Evolutionary conservation across 73 alveolate genomes (phyloP).

Genomic region (Blepharisma japonicum): DNA sequence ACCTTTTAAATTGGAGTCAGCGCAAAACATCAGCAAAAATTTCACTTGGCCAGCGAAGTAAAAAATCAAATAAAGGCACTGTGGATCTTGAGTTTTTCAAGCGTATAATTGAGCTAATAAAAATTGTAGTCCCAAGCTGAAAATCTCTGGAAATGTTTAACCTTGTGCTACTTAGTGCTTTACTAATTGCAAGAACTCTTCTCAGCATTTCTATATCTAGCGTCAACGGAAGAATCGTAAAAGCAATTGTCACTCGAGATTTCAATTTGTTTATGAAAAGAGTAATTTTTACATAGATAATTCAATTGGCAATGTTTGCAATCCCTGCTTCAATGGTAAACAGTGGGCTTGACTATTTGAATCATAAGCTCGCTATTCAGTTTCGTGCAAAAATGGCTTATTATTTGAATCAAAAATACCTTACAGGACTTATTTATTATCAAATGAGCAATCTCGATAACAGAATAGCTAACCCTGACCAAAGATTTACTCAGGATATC

Average conservation of each 20-base stretch:
- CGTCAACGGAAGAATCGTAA: conserved; percentile 80
- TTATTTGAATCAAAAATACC: conserved; percentile 67
- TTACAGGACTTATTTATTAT: conserved; percentile 78
- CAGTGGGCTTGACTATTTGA: conserved; percentile 70
- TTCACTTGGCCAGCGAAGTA: not conserved
- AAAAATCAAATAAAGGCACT: conserved; percentile 11
- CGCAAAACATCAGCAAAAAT: not conserved
- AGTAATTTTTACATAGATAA: conserved; percentile 47
- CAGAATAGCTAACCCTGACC: conserved; percentile 83
- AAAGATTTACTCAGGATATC: conserved; percentile 80
- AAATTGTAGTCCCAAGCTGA: conserved; percentile 71
- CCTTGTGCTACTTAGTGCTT: conserved; percentile 56
- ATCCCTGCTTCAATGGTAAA: conserved; percentile 86
- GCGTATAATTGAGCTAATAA: not conserved
- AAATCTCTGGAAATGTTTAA: conserved; percentile 53
- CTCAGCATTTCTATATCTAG: conserved; percentile 81
- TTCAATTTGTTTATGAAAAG: conserved; percentile 43
- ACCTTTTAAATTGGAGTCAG: not conserved
- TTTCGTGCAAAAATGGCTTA: conserved; percentile 75
- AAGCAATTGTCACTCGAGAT: conserved; percentile 71
- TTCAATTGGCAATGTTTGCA: conserved; percentile 68
- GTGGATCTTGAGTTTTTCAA: not conserved
- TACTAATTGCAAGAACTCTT: conserved; percentile 75
- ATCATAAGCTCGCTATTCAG: conserved; percentile 69
- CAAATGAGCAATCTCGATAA: conserved; percentile 74